Evolutionary conservation across 2,329 filamentous ascomycete genomes (phyloP).

Genomic region (Ophiocordyceps australis): DNA sequence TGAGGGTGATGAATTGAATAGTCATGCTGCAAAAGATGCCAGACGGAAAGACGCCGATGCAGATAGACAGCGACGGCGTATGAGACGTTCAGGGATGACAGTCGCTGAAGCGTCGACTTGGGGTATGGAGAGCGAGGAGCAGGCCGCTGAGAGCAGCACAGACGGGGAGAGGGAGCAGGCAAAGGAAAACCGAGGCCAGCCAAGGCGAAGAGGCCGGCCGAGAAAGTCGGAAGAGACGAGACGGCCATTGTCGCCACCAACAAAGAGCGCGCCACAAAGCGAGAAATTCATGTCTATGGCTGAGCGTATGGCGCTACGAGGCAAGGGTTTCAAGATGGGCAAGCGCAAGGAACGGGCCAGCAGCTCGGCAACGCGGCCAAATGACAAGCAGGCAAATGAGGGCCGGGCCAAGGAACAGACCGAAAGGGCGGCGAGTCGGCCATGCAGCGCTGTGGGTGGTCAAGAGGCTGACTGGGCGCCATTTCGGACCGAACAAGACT

Average conservation of each 20-base stretch:
- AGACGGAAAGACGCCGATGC: too few relatives aligned
- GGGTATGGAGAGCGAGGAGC: slow-evolving; percentile 1
- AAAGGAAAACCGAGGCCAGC: too few relatives aligned
- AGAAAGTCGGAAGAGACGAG: slow-evolving; percentile 5
- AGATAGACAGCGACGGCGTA: slow-evolving; percentile 8
- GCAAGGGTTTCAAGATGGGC: slow-evolving; percentile 34
- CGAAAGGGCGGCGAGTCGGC: too few relatives aligned
- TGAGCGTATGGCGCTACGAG: slow-evolving; percentile 34
- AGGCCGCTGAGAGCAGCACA: too few relatives aligned
- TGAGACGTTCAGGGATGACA: slow-evolving; percentile 9
- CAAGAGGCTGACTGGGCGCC: too few relatives aligned
- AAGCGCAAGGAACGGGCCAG: slow-evolving; percentile 10
- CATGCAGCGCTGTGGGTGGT: too few relatives aligned
- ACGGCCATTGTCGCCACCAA: slow-evolving; percentile 1
- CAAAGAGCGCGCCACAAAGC: slow-evolving; percentile 2
- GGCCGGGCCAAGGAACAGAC: neutral
- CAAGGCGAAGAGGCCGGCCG: slow-evolving; percentile 6
- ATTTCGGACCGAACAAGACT: too few relatives aligned
- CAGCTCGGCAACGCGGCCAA: neutral
- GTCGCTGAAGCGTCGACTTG: slow-evolving; percentile 6
- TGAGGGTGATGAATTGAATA: too few relatives aligned
- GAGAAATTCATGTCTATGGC: slow-evolving; percentile 32
- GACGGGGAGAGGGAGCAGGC: too few relatives aligned
- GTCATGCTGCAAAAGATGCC: too few relatives aligned
- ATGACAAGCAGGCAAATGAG: neutral